Conservation (phyloP, 805 yeast genomes). For the Debaryomyces hansenii region DNA sequence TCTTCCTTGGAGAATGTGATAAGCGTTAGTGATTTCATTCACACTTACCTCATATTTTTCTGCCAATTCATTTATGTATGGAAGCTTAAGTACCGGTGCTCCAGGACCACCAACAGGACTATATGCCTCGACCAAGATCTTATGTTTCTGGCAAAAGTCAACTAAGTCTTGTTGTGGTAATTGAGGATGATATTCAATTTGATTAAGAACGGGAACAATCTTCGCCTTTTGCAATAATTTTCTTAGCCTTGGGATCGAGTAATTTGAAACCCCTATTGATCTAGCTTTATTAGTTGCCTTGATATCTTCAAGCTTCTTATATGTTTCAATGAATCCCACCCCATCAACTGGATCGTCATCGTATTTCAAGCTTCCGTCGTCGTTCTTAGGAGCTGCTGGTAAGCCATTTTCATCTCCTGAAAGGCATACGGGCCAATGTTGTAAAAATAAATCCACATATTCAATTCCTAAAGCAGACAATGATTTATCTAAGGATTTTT, state of each 20-base stretch:
- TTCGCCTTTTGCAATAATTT: conserved; percentile 23
- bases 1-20: conserved; percentile 60
- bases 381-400: conserved; percentile 37
- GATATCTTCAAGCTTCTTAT: conserved; percentile 29
- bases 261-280: conserved; percentile 39
- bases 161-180: conserved; percentile 42
- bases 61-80: conserved; percentile 53
- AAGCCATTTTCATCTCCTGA: conserved; percentile 39
- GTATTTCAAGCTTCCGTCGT: conserved; percentile 31
- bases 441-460: conserved; percentile 47
- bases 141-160: conserved; percentile 34
- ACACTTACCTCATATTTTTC: conserved; percentile 52
- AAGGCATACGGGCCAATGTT: conserved; percentile 52
- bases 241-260: conserved; percentile 26
- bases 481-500: conserved; percentile 40
- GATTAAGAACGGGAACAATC: conserved; percentile 32
- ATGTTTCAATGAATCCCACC: conserved; percentile 28
- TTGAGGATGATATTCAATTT: conserved; percentile 37
- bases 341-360: conserved; percentile 38
- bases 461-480: conserved; percentile 42
- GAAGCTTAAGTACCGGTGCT: conserved; percentile 60
- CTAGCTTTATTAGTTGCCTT: conserved; percentile 29
- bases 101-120: conserved; percentile 67
- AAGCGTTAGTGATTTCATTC: conserved; percentile 61
- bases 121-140: conserved; percentile 50